Base-by-base conservation (phyloP, 768 basidiomycete genomes). In the Lentinula aciculospora region DNA sequence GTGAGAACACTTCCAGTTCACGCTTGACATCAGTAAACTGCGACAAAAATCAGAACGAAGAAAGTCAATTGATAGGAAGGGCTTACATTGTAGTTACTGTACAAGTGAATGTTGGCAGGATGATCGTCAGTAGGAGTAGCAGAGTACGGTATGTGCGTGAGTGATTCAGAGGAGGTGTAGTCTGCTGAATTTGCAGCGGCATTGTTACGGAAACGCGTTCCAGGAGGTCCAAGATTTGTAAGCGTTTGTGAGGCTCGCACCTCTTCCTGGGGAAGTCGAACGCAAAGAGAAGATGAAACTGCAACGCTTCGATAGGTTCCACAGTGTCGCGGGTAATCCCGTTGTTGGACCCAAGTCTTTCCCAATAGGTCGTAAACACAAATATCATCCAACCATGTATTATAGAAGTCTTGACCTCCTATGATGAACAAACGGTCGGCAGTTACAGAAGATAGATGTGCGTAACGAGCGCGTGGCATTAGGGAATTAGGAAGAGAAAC, bases 241-340 rank as follows among this genome's bases (percentile, higher is more conserved):
- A 74, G 63, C 5, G 76, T 67, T 28, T 74, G 74, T 1, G 74
- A 69, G 4, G 69, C 63, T 29, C 76, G 76, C 39, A 70, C 62
- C 60, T 91, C 88, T 9, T 86, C 81, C 54, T 86, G 83, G 1
- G 87, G 80, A 37, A 85, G 72, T 31, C 91, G 86, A 48, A 94
- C 86, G 45, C 80, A 77, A 59, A 78, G 77, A 59, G 76, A 76
- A 10, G 88, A 84, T 1, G 91, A 86, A 19, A 95, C 88, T 0
- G 93, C 92, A 25, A 98, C 92, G 63, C 90, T 92, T 55, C 96
- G 88, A 71, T 98, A 98, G 0, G 95, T 95, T 3, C 96, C 96
- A 67, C 93, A 94, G 72, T 98, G 94, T n/a, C 92, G 83, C 1
- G 90, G 89, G 64, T 94, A 94, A 59, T 85, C 83, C 49, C 88